Evolutionary conservation across 805 yeast genomes (phyloP).

Genomic region (Lipomyces lipofer): DNA sequence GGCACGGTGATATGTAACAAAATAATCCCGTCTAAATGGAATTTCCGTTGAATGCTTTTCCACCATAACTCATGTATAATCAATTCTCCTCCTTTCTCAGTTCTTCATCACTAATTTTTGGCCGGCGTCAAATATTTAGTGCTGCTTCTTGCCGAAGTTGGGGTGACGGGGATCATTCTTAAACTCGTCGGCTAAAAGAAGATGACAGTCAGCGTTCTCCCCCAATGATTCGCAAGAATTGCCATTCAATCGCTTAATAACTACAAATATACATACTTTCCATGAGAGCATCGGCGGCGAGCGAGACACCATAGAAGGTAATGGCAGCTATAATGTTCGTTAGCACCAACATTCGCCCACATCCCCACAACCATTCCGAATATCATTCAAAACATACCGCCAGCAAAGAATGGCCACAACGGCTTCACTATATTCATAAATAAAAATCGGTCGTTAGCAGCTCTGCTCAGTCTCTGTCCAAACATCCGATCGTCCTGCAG

Average conservation of each 20-base stretch:
- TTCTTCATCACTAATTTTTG: no score
- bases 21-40: no score
- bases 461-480: neutral
- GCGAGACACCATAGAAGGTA: conserved; percentile 68
- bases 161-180: conserved; percentile 96
- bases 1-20: no score
- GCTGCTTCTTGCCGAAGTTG: conserved; percentile 52
- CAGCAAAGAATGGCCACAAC: conserved; percentile 86
- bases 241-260: neutral
- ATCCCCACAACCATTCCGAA: neutral
- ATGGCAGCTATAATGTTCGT: conserved; percentile 42
- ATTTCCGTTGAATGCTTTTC: no score
- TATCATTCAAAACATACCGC: conserved; percentile 56
- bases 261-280: conserved; percentile 50
- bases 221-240: neutral
- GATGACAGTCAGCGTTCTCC: neutral
- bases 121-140: no score
- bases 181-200: conserved; percentile 55
- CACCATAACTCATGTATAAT: no score
- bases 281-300: conserved; percentile 67
- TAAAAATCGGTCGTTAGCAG: neutral
- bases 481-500: neutral
- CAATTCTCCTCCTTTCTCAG: no score
- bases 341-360: no score
- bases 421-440: conserved; percentile 50